These are phyloP conservation scores for Auriscalpium orientale DNA, from an alignment of 768 basidiomycete species.

Conservation along the genomic window DNA sequence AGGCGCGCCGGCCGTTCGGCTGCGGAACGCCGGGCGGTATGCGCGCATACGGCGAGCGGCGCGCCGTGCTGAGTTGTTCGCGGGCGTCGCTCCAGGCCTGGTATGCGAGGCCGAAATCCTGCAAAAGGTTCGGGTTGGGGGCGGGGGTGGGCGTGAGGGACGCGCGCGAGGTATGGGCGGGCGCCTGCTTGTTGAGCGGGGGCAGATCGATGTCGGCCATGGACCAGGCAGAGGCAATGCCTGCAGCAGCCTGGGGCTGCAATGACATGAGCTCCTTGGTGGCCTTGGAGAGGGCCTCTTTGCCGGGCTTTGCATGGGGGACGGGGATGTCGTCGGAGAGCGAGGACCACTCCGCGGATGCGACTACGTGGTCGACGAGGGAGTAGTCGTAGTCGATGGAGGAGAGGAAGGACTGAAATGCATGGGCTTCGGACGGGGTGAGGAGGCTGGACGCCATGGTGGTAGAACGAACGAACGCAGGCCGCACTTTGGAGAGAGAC, in stretches of 20 bases:
- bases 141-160: constrained; percentile 6
- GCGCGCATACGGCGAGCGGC: no score
- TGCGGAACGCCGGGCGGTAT: constrained; percentile 1
- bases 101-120: not conserved
- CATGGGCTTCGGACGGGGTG: constrained; percentile 16
- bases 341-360: constrained; percentile 15
- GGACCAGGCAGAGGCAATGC: constrained; percentile 18
- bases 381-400: constrained; percentile 16
- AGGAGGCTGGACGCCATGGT: constrained; percentile 2
- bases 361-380: constrained; percentile 13
- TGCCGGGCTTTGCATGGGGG: constrained; percentile 33
- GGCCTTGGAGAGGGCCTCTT: constrained; percentile 64
- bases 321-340: constrained; percentile 39
- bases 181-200: constrained; percentile 14
- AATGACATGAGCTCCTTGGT: constrained; percentile 81
- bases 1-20: not conserved
- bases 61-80: not conserved
- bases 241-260: constrained; percentile 24
- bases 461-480: not conserved
- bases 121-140: not conserved
- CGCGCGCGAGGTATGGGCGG: not conserved
- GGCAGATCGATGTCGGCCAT: constrained; percentile 27
- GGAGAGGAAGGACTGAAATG: constrained; percentile 16
- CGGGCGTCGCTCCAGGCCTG: not conserved
- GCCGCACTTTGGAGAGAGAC: no score